These are phyloP conservation scores for Trichoderma reesei DNA, from an alignment of 495 filamentous ascomycete genomes.

Conservation along the genomic window DNA sequence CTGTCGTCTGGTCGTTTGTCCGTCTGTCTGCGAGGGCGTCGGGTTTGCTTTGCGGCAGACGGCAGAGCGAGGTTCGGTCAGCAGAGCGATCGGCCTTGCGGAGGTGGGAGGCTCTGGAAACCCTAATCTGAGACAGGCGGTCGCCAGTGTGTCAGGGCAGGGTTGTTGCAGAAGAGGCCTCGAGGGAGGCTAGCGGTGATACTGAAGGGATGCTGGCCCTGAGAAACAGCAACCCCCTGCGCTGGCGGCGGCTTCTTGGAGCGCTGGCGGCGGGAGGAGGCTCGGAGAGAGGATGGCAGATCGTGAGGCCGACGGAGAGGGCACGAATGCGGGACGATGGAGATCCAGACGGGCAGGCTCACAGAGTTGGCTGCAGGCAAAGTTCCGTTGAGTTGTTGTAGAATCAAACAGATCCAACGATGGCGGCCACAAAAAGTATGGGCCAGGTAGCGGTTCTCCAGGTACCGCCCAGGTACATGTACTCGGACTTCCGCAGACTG, in stretches of 20 bases:
- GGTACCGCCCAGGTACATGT: not conserved
- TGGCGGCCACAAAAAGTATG: too few species aligned
- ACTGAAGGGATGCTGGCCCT: constrained; percentile 1
- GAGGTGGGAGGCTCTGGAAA: constrained; percentile 7
- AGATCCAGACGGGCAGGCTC: not conserved
- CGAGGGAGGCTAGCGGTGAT: constrained; percentile 8
- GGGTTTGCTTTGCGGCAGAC: not conserved
- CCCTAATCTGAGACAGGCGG: constrained; percentile 8
- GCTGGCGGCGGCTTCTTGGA: not conserved
- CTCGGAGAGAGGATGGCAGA: too few species aligned
- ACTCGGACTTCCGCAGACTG: not conserved
- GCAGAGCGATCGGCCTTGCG: not conserved
- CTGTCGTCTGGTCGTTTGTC: too few species aligned
- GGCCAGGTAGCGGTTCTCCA: not conserved
- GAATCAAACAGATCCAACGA: not conserved
- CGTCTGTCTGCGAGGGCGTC: not conserved
- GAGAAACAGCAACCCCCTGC: not conserved
- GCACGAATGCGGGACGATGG: not conserved
- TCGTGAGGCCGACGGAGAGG: too few species aligned
- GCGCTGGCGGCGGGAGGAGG: too few species aligned
- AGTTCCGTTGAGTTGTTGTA: not conserved
- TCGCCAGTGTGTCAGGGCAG: constrained; percentile 6
- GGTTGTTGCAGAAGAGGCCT: constrained; percentile 1
- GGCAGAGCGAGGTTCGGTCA: not conserved
- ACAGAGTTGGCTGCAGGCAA: not conserved